Evolutionary conservation across 2,329 filamentous ascomycete species (phyloP).

Genomic region (Penicillium janthinellum): DNA sequence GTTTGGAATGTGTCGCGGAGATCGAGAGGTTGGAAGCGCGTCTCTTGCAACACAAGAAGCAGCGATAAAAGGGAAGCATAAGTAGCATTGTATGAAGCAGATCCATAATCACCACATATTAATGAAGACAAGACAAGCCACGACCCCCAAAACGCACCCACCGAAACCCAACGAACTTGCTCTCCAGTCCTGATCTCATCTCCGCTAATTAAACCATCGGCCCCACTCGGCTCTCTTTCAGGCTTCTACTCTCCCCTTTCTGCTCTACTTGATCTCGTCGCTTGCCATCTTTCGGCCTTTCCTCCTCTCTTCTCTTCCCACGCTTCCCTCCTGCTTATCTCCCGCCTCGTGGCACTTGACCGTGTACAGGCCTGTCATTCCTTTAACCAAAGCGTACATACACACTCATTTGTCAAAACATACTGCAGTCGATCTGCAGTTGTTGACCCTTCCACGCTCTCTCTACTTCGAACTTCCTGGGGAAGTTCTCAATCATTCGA

Average conservation of each 20-base stretch:
- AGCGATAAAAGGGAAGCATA: constrained; percentile 22
- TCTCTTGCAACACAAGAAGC: neutral
- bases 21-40: constrained; percentile 22
- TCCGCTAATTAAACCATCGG: constrained; percentile 13
- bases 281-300: neutral
- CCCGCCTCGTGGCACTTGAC: constrained; percentile 25
- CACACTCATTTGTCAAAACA: constrained; percentile 20
- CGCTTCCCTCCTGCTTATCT: constrained; percentile 15
- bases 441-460: constrained; percentile 17
- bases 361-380: constrained; percentile 39
- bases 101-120: neutral
- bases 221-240: constrained; percentile 17
- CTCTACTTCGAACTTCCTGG: constrained; percentile 36
- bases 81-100: neutral
- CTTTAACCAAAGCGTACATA: constrained; percentile 25
- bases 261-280: constrained; percentile 20
- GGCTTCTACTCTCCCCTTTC: constrained; percentile 8
- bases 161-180: neutral
- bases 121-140: constrained; percentile 3
- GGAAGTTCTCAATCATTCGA: constrained; percentile 32
- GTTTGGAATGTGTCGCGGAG: constrained; percentile 19
- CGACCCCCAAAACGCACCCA: neutral
- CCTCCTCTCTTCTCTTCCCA: constrained; percentile 18
- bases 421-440: constrained; percentile 40
- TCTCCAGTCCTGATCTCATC: constrained; percentile 2